These are phyloP conservation scores for sunflower (Helianthus annuus) DNA, from an alignment of 129 eudicot genomes.

Conservation along the genomic window HanXRQr2.0-SUNRISE NC_035438.2:118657757-118658256, in stretches of 20 bases:
- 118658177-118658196: too few species aligned
- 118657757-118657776: constrained; percentile 52
- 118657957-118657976: constrained; percentile 34
- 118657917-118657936: constrained; percentile 82
- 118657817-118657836: constrained; percentile 40
- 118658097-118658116: background rate
- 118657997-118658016: constrained; percentile 64
- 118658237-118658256: too few species aligned
- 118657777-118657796: constrained; percentile 38
- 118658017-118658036: constrained; percentile 48
- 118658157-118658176: too few species aligned
- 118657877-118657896: constrained; percentile 83
- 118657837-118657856: constrained; percentile 74
- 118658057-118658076: constrained; percentile 48
- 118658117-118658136: too few species aligned
- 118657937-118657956: constrained; percentile 60
- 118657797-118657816: constrained; percentile 25
- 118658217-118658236: too few species aligned
- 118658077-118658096: constrained; percentile 3
- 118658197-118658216: too few species aligned
- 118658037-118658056: constrained; percentile 53
- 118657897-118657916: constrained; percentile 68
- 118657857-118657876: constrained; percentile 95
- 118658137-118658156: too few species aligned
- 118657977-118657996: constrained; percentile 42